phyloP scores from a whole-genome alignment of 2,329 filamentous ascomycete genomes.

The Arthrobotrys iridis region DNA sequence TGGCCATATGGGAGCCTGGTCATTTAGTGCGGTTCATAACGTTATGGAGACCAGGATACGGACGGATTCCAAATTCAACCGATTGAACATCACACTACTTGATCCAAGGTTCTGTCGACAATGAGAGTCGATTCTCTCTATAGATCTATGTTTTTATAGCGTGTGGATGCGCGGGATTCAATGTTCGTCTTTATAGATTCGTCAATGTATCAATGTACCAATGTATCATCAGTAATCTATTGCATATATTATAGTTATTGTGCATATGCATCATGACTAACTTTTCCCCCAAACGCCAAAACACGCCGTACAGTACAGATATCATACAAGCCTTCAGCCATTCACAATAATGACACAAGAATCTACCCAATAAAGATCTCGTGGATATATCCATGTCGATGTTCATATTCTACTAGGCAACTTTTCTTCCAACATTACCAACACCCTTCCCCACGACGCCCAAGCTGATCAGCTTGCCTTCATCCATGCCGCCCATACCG shows the following conservation, averaged over 20 bases:
- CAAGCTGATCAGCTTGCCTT: conserved; percentile 76
- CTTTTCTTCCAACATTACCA: conserved; percentile 91
- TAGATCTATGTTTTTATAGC: no score
- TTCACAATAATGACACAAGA: background rate
- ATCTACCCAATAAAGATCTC: background rate
- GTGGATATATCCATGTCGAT: background rate
- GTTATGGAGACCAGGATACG: conserved; percentile 8
- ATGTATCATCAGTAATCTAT: no score
- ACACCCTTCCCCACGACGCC: conserved; percentile 93
- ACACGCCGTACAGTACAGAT: conserved; percentile 14
- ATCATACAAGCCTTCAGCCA: background rate
- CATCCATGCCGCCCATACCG: conserved; percentile 71
- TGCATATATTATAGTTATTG: no score
- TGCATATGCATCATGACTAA: no score
- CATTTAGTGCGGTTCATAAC: background rate
- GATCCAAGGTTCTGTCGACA: background rate
- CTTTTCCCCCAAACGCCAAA: conserved; percentile 16
- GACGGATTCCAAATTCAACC: background rate
- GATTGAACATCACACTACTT: background rate
- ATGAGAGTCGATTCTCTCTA: no score
- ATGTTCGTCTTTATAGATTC: no score
- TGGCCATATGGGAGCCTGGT: background rate
- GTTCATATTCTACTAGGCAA: conserved; percentile 29
- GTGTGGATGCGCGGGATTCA: no score
- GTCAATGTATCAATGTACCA: no score